Evolutionary conservation across 441 rosid genomes (phyloP), one percentile per base, ranked within the genome.

Genomic region (Croton setiger): DNA sequence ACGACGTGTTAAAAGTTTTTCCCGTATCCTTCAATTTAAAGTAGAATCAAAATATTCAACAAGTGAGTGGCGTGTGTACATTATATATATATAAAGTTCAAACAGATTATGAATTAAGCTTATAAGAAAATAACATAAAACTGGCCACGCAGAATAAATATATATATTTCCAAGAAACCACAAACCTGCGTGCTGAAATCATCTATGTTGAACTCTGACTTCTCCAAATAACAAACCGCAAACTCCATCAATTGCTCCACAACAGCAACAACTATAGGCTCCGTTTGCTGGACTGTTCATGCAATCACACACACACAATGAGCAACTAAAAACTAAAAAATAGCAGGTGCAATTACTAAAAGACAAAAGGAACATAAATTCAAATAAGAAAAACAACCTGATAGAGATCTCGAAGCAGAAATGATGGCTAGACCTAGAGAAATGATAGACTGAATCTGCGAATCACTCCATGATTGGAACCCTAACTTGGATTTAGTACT

Each of bases 151-250:
- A 56, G 3, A 35, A 17, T 37, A 33, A 11, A 9, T 17, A 62
- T 10, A 27, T 9, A n/a, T 6, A 7, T 4, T 17, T 6, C 53
- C 27, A 57, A 27, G n/a, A 75, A 75, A 41, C 61, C 63, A 78
- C 87, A 61, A 69, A 96, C 99, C 99, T 90, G 96, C 23, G 76
- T 61, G 66, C 81, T 75, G 21, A 78, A 84, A 82, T 90, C 96
- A 74, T 80, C 89, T 21, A 69, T 69, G 53, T 49, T 73, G 68
- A 85, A 80, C 44, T 81, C 86, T 7, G 90, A 84, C 61, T 84
- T 83, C 87, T 91, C 99, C 85, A 96, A 82, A 81, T 80, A 88
- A 80, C 85, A 80, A 78, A 96, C 79, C 45, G 89, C 84, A 83
- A 96, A 96, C 74, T 94, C 98, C 81, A 96, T 74, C 74, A 86